Percentiles rank a stretch among this genome's conserved stretches.
Conservation (phyloP, 257 asterid species). For the Solanum pinnatisectum region DNA sequence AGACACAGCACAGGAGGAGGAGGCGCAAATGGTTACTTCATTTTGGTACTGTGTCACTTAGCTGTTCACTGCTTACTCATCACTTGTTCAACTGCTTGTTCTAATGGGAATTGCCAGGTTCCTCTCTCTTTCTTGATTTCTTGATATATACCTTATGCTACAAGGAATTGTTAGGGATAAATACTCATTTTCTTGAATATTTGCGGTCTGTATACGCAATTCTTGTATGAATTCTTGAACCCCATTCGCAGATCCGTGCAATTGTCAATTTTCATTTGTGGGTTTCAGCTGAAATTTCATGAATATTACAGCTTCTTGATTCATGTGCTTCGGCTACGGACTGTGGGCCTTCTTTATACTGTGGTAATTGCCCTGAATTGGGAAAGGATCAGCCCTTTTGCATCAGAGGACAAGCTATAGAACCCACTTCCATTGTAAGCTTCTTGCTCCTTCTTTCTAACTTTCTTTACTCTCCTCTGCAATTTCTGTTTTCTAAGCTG, state of each 20-base stretch:
- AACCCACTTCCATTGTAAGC: conserved; percentile 65
- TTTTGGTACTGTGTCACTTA: conserved; percentile 3
- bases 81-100: conserved; percentile 40
- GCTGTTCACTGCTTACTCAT: conserved; percentile 21
- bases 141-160: background rate
- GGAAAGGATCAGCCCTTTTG: conserved; percentile 73
- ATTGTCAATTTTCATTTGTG: background rate
- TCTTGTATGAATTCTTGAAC: background rate
- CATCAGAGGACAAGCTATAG: conserved; percentile 73
- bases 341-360: conserved; percentile 74
- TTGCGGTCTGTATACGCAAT: background rate
- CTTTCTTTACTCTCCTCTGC: background rate
- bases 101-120: conserved; percentile 72
- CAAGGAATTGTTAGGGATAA: background rate
- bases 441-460: background rate
- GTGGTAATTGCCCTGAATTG: conserved; percentile 77
- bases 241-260: conserved; percentile 19
- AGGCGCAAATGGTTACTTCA: background rate
- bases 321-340: conserved; percentile 64
- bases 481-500: background rate
- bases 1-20: conserved; percentile 13
- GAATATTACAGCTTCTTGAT: conserved; percentile 51
- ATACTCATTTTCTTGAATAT: background rate
- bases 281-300: conserved; percentile 16
- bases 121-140: background rate